Evolutionary conservation across 148 eudicot species (phyloP).

Genomic region (Dianthus caryophyllus): DNA sequence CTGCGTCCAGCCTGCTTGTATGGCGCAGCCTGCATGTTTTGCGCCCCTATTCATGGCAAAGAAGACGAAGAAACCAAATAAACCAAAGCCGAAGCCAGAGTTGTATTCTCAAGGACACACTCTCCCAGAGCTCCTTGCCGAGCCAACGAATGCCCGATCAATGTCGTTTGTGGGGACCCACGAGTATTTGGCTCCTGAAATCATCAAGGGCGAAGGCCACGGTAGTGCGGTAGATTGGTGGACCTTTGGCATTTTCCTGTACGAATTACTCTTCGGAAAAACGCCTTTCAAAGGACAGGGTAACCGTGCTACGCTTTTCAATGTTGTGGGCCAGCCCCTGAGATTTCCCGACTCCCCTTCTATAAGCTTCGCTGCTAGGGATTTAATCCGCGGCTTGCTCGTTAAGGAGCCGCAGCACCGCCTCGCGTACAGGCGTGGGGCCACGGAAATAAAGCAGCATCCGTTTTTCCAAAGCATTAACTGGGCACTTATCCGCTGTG

Average conservation of each 20-base stretch:
- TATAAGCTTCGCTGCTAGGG: slow-evolving; percentile 91
- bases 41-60: slow-evolving; percentile 53
- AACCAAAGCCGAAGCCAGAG: slow-evolving; percentile 41
- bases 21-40: slow-evolving; percentile 76
- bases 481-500: slow-evolving; percentile 91
- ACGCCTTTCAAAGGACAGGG: slow-evolving; percentile 84
- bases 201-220: slow-evolving; percentile 89
- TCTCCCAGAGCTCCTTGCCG: slow-evolving; percentile 86
- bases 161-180: slow-evolving; percentile 99
- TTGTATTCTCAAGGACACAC: slow-evolving; percentile 40
- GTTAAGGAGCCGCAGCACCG: slow-evolving; percentile 94
- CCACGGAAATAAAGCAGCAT: slow-evolving; percentile 91
- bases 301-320: slow-evolving; percentile 77
- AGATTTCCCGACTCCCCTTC: slow-evolving; percentile 70
- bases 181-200: slow-evolving; percentile 89
- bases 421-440: slow-evolving; percentile 90
- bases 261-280: slow-evolving; percentile 73
- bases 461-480: slow-evolving; percentile 91
- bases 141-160: slow-evolving; percentile 84
- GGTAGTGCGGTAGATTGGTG: slow-evolving; percentile 99
- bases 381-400: slow-evolving; percentile 75
- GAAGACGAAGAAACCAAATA: slow-evolving; percentile 54
- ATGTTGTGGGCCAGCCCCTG: slow-evolving; percentile 85
- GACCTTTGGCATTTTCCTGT: slow-evolving; percentile 86
- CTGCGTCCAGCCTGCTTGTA: slow-evolving; percentile 67